These are phyloP conservation scores for Globisporangium iwayamae DNA, from an alignment of 352 stramenopile genomes.

Conservation along the genomic window DNA sequence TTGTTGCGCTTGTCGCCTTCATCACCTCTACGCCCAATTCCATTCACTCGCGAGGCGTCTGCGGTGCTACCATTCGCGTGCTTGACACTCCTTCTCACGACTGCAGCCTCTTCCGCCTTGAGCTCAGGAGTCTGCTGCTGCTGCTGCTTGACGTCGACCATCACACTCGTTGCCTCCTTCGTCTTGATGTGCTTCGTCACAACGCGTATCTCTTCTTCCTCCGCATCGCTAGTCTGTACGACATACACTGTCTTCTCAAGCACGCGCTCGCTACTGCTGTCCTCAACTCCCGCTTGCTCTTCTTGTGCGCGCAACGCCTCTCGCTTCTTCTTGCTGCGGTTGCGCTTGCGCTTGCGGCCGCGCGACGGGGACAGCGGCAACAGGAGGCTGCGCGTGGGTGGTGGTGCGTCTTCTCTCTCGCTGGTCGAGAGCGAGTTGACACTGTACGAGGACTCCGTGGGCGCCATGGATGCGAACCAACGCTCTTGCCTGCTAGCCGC, in stretches of 20 bases:
- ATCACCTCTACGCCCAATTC: neutral
- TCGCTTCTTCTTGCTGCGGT: neutral
- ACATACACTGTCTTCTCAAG: neutral
- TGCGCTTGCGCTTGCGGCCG: conserved; percentile 5
- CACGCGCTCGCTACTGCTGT: neutral
- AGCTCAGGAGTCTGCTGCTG: neutral
- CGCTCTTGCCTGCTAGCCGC: too few species aligned
- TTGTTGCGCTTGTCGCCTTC: neutral
- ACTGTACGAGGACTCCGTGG: too few species aligned
- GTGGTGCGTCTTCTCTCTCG: neutral
- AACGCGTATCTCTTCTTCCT: neutral
- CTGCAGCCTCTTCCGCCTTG: neutral
- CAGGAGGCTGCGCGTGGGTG: neutral
- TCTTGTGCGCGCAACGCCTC: neutral
- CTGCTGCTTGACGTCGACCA: neutral
- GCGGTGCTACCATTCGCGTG: neutral
- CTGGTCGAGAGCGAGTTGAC: neutral
- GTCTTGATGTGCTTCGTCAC: neutral
- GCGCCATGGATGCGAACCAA: too few species aligned
- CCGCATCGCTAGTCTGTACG: neutral
- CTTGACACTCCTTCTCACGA: neutral
- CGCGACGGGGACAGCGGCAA: neutral
- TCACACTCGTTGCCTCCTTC: neutral
- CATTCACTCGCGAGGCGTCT: neutral
- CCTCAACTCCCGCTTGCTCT: neutral